Evolutionary conservation across 805 yeast genomes (phyloP).

Genomic region (Brettanomyces bruxellensis): DNA sequence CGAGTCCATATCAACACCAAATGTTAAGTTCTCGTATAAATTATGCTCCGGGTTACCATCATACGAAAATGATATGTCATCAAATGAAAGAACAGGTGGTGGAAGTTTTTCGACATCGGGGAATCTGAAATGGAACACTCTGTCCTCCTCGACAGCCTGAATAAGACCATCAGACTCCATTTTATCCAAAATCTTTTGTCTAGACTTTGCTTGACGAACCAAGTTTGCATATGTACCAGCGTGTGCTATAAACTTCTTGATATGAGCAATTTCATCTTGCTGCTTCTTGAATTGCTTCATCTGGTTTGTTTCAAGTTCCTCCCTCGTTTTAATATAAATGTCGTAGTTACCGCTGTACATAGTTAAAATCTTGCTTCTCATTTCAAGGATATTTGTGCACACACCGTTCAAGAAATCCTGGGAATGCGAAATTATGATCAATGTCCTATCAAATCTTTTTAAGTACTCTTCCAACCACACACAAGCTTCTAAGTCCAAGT

Average conservation of each 20-base stretch:
- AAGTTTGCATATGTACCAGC: slow-evolving; percentile 99
- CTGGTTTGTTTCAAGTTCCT: slow-evolving; percentile 92
- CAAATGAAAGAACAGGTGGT: slow-evolving; percentile 97
- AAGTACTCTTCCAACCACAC: slow-evolving; percentile 99
- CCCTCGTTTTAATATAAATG: slow-evolving; percentile 88
- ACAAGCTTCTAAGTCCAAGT: slow-evolving; percentile 98
- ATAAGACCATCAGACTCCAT: slow-evolving; percentile 99
- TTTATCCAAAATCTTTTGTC: slow-evolving; percentile 98
- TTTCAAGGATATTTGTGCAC: slow-evolving; percentile 95
- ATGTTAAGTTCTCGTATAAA: slow-evolving; percentile 82
- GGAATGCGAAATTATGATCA: slow-evolving; percentile 93
- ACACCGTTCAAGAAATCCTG: slow-evolving; percentile 99
- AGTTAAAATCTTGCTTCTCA: slow-evolving; percentile 72
- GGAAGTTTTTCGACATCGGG: slow-evolving; percentile 95
- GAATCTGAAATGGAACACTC: slow-evolving; percentile 88
- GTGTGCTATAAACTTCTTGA: slow-evolving; percentile 96
- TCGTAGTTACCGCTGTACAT: slow-evolving; percentile 98
- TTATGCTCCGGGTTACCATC: slow-evolving; percentile 77
- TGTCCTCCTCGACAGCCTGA: slow-evolving; percentile 86
- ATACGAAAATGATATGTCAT: slow-evolving; percentile 88
- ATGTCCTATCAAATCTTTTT: slow-evolving; percentile 86
- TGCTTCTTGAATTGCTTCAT: slow-evolving; percentile 95
- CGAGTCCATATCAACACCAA: slow-evolving; percentile 99
- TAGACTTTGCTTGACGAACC: slow-evolving; percentile 97
- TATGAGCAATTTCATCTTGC: slow-evolving; percentile 97